Conservation (phyloP, 2,329 filamentous ascomycete species). For the Emmonsiellopsis sp. region DNA sequence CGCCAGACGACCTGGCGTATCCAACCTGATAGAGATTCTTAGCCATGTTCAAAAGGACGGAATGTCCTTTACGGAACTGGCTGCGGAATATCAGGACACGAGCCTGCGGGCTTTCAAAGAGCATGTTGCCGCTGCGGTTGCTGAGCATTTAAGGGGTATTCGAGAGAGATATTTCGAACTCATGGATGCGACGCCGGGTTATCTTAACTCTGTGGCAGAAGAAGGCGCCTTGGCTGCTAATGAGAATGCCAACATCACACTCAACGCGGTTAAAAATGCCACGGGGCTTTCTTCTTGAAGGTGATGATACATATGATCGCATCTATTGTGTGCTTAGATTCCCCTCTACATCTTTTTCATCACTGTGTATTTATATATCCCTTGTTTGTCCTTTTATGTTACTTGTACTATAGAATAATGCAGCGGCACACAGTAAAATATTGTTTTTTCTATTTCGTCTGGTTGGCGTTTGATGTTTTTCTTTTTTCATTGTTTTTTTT, state of each 20-base stretch:
- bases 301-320: too few species aligned
- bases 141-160: constrained; percentile 21
- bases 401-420: too few species aligned
- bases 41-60: constrained; percentile 52
- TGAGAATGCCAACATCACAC: constrained; percentile 11
- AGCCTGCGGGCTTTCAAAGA: constrained; percentile 56
- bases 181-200: constrained; percentile 5
- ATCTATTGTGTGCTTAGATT: too few species aligned
- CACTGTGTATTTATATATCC: too few species aligned
- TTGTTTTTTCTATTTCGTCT: too few species aligned
- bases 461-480: too few species aligned
- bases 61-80: constrained; percentile 37
- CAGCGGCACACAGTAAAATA: too few species aligned
- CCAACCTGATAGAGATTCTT: constrained; percentile 78
- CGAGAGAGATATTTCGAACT: constrained; percentile 21
- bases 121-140: constrained; percentile 44
- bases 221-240: constrained; percentile 9
- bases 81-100: constrained; percentile 33
- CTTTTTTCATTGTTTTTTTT: too few species aligned
- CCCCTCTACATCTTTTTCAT: too few species aligned
- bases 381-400: too few species aligned
- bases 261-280: constrained; percentile 9
- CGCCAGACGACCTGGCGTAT: constrained; percentile 62
- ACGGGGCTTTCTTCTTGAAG: constrained; percentile 6
- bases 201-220: constrained; percentile 10